phyloP scores from a whole-genome alignment of 2,329 filamentous ascomycete species.

The Calonectria pauciramosa region DNA sequence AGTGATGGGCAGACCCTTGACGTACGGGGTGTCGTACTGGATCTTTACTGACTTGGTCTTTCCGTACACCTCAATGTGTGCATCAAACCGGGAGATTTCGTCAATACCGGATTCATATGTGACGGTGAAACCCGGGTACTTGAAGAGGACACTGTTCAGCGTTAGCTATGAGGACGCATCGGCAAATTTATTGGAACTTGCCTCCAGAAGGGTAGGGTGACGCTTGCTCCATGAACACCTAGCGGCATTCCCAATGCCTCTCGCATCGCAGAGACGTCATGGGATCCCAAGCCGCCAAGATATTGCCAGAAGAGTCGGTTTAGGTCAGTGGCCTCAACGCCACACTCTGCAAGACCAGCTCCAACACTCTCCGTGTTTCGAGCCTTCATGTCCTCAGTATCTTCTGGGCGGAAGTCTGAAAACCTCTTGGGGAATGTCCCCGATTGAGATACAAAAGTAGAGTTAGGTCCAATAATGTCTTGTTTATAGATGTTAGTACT shows the following conservation, averaged over 20 bases:
- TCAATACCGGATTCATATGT: constrained; percentile 71
- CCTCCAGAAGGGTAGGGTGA: constrained; percentile 40
- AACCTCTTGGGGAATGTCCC: constrained; percentile 32
- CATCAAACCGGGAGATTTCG: constrained; percentile 65
- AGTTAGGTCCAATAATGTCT: constrained; percentile 34
- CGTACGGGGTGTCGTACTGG: constrained; percentile 69
- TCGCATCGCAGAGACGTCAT: constrained; percentile 39
- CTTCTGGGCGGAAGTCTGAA: constrained; percentile 20
- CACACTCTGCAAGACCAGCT: constrained; percentile 5
- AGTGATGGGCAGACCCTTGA: constrained; percentile 67
- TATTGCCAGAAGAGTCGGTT: constrained; percentile 14
- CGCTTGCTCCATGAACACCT: constrained; percentile 43
- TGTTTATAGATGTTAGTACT: background rate
- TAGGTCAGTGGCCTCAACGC: constrained; percentile 1
- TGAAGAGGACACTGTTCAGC: constrained; percentile 58
- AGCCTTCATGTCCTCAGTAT: constrained; percentile 19
- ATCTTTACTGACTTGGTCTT: constrained; percentile 67
- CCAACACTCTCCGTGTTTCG: constrained; percentile 3
- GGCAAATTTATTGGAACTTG: background rate
- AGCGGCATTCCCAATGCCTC: constrained; percentile 39
- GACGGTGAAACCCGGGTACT: constrained; percentile 62
- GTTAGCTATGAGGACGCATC: background rate
- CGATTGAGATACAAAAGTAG: constrained; percentile 29
- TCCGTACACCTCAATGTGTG: constrained; percentile 66
- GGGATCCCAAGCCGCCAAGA: constrained; percentile 22